These are phyloP conservation scores for Annona cherimola DNA, from an alignment of 164 flowering plant genomes.

Conservation along the genomic window DNA sequence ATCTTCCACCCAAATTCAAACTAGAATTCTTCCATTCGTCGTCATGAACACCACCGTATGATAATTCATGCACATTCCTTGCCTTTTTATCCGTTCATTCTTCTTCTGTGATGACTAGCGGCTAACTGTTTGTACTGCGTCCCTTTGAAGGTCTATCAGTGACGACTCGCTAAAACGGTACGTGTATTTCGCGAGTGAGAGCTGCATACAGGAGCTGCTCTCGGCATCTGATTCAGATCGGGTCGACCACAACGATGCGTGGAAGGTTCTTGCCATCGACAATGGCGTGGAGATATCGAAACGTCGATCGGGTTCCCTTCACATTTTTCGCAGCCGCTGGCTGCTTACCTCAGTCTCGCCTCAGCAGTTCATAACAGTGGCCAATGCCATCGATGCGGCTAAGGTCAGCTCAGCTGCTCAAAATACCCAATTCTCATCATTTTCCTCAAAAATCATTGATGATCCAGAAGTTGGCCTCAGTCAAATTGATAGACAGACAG, in stretches of 20 bases:
- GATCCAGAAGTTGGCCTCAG: too few species aligned
- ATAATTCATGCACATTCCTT: background rate
- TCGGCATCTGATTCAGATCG: conserved; percentile 58
- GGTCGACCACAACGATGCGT: conserved; percentile 20
- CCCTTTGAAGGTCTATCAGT: conserved; percentile 55
- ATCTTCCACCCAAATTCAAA: background rate
- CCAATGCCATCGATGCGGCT: conserved; percentile 88
- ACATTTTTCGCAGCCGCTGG: conserved; percentile 71
- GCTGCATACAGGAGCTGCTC: conserved; percentile 75
- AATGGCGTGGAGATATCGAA: conserved; percentile 81
- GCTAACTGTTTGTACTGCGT: background rate
- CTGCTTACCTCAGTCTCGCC: conserved; percentile 64
- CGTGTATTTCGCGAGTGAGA: conserved; percentile 77
- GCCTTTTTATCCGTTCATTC: background rate
- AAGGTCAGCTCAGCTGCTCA: conserved; percentile 35
- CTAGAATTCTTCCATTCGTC: background rate
- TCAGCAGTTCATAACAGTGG: conserved; percentile 74
- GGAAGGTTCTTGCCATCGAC: conserved; percentile 54
- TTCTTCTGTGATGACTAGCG: background rate
- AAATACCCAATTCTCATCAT: too few species aligned
- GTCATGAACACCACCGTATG: background rate
- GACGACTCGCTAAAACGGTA: conserved; percentile 79
- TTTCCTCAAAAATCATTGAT: too few species aligned
- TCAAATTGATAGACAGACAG: too few species aligned
- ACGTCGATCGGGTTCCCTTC: conserved; percentile 55